Conservation (phyloP, 306 rosid species). For the Neltuma alba region DNA sequence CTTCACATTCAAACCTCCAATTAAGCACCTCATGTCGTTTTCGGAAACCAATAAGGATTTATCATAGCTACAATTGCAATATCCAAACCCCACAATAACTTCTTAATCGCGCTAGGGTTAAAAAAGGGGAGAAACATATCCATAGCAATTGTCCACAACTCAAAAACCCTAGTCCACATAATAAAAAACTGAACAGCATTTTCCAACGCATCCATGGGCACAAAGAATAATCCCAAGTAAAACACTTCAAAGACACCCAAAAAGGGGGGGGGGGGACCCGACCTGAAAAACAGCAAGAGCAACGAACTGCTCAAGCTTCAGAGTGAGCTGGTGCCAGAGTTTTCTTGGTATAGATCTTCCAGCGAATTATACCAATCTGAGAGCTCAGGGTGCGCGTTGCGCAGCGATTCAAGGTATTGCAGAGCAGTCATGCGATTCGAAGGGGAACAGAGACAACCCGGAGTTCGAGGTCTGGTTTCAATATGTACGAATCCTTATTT, state of each 20-base stretch:
- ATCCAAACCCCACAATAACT: conserved; percentile 31
- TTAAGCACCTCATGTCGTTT: background rate
- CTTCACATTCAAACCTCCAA: conserved; percentile 2
- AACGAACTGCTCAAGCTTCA: conserved; percentile 95
- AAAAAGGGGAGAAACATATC: background rate
- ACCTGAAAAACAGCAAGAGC: conserved; percentile 96
- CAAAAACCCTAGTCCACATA: conserved; percentile 58
- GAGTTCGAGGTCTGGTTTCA: conserved; percentile 12
- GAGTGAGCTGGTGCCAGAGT: conserved; percentile 99
- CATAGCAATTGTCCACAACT: conserved; percentile 13
- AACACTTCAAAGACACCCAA: background rate
- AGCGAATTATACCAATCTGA: conserved; percentile 91
- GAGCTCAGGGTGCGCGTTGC: conserved; percentile 90
- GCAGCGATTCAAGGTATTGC: conserved; percentile 87
- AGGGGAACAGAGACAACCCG: background rate
- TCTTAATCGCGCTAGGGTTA: background rate
- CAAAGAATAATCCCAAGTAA: background rate
- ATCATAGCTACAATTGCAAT: conserved; percentile 11
- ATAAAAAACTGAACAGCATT: background rate
- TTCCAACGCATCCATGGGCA: background rate
- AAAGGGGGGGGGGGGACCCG: too few relatives aligned
- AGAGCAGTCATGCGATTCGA: conserved; percentile 81
- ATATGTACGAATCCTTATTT: conserved; percentile 32
- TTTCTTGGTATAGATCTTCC: conserved; percentile 97
- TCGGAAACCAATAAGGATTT: background rate